Conservation (phyloP, 148 eudicot species). For the Vaccinium darrowii region DNA sequence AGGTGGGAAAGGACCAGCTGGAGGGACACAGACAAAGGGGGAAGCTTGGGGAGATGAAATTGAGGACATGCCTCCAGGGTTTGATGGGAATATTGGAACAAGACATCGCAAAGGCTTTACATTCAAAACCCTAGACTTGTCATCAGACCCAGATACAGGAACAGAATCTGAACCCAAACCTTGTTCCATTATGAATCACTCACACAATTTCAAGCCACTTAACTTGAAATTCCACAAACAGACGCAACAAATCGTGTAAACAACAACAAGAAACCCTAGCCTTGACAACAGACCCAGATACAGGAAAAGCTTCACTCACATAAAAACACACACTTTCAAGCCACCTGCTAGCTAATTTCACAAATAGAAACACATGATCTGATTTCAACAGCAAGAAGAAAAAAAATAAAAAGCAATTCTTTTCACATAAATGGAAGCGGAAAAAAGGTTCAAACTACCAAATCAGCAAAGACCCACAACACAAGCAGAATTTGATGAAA, state of each 20-base stretch:
- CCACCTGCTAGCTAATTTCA: neutral
- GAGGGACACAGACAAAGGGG: constrained; percentile 45
- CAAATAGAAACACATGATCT: neutral
- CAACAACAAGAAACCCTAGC: neutral
- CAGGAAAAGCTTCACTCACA: too few species aligned
- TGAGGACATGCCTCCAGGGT: constrained; percentile 22
- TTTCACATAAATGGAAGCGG: neutral
- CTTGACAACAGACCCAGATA: too few species aligned
- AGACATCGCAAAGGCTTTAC: constrained; percentile 48
- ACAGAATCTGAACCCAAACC: constrained; percentile 30
- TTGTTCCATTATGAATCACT: constrained; percentile 31
- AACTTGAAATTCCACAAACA: neutral
- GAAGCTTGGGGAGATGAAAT: constrained; percentile 31
- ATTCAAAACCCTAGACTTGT: constrained; percentile 39
- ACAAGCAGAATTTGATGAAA: neutral
- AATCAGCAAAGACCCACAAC: neutral
- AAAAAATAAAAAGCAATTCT: neutral
- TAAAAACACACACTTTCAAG: neutral
- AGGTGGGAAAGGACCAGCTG: constrained; percentile 51
- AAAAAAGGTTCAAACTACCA: neutral
- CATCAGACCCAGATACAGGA: constrained; percentile 26
- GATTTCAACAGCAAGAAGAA: neutral
- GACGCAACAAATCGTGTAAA: neutral
- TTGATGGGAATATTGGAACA: constrained; percentile 40
- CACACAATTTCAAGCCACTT: constrained; percentile 3